Conservation (phyloP, 306 rosid genomes). For the Corylus americana region DNA sequence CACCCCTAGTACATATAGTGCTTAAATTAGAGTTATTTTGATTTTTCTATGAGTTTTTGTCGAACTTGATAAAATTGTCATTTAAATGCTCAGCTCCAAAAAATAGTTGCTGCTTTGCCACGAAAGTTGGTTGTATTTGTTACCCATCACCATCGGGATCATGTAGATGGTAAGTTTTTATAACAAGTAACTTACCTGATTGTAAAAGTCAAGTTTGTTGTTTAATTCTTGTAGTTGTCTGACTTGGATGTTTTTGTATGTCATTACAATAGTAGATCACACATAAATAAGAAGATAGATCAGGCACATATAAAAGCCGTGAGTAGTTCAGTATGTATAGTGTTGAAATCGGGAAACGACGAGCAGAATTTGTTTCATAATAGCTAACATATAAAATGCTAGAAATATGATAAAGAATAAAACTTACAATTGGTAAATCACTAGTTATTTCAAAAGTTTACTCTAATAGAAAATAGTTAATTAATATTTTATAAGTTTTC, state of each 20-base stretch:
- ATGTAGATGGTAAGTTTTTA: constrained; percentile 72
- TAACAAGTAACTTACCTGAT: not conserved
- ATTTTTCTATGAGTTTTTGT: constrained; percentile 18
- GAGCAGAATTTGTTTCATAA: not conserved
- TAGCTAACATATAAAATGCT: not conserved
- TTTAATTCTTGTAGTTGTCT: constrained; percentile 7
- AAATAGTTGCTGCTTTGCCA: constrained; percentile 70
- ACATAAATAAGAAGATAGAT: not conserved
- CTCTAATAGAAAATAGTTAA: too few species aligned
- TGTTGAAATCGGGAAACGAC: not conserved
- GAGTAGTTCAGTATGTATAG: not conserved
- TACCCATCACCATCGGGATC: constrained; percentile 86
- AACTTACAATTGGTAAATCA: not conserved
- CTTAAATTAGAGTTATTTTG: constrained; percentile 8
- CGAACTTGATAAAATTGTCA: constrained; percentile 22
- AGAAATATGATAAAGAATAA: not conserved
- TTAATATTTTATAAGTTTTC: too few species aligned
- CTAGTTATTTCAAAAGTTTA: too few species aligned
- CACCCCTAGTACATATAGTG: not conserved
- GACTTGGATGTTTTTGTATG: not conserved
- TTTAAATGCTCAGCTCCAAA: constrained; percentile 61
- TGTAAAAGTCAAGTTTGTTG: not conserved
- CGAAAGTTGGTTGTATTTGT: constrained; percentile 74
- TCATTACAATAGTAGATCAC: not conserved
- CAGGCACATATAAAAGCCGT: not conserved